Evolutionary conservation across 1,284 basidiomycete genomes (phyloP), one percentile per base, ranked within the genome.

Genomic region (Earliella scabrosa): DNA sequence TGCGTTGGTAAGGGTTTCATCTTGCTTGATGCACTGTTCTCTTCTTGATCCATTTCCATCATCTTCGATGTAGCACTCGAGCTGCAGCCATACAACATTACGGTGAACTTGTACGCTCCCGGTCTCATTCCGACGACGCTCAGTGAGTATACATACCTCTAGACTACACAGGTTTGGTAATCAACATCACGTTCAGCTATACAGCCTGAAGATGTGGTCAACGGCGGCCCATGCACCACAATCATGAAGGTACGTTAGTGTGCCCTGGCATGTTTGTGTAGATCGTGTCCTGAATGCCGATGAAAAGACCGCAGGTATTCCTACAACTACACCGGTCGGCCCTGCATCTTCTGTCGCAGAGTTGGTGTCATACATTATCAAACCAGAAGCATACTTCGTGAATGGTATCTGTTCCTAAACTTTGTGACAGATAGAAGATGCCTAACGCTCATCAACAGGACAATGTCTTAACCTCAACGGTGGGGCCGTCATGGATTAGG

Each of bases 41-140:
- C 20, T 35, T 35, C 4, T 14, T n/a, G 11, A 3, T 8, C 21
- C 4, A 1, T 9, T 18, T 2, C 13, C 20, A 35, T n/a, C 11
- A 41, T 18, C 24, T 16, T 29, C n/a, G 16, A 13, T 23, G 2
- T 34, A 68, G 67, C 67, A 1, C 40, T 52, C 39, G 67, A 68
- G 44, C 49, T 66, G 11, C 26, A 21, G 18, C 29, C 41, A 24
- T 48, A 69, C 47, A 62, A 63, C 8, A 69, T 70, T 27, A 66
- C 66, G 3, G 68, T 72, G 16, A 70, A 70, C 40, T 56, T 55
- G 14, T 69, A 70, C 48, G 64, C 66, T 0, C 68, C 68, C 2
- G 66, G 68, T 1, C 41, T 64, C n/a, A 65, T 66, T 23, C 32
- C 51, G 4, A 70, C 67, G 0, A 50, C 60, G 1, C 52, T 70